These are phyloP conservation scores for Chrysoporthe cubensis DNA, from an alignment of 2,329 filamentous ascomycete species.

Conservation along the genomic window DNA sequence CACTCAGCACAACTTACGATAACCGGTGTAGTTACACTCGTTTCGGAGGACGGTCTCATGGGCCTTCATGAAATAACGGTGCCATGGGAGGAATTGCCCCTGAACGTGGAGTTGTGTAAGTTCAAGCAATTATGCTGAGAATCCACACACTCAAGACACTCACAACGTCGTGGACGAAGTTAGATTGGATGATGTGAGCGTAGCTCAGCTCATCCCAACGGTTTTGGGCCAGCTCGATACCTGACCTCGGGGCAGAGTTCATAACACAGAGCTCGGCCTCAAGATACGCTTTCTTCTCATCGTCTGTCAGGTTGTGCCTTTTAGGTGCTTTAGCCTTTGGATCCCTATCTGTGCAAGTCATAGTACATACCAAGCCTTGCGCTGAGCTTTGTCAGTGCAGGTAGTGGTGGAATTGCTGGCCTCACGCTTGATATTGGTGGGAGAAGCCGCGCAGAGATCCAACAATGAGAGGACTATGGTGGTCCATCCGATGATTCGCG, in stretches of 20 bases:
- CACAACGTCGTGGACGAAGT: constrained; percentile 38
- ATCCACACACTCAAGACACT: background rate
- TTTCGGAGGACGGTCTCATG: constrained; percentile 37
- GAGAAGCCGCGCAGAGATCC: background rate
- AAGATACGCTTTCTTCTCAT: constrained; percentile 38
- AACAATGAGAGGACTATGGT: background rate
- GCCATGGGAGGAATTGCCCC: constrained; percentile 42
- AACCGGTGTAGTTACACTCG: too few relatives aligned
- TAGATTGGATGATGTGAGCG: constrained; percentile 37
- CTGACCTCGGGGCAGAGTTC: constrained; percentile 32
- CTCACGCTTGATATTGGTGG: background rate
- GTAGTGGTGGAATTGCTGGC: background rate
- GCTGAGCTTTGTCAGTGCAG: constrained; percentile 17
- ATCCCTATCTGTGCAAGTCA: background rate
- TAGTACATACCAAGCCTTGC: constrained; percentile 16
- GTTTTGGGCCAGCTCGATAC: constrained; percentile 34
- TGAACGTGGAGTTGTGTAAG: background rate
- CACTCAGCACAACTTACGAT: too few relatives aligned
- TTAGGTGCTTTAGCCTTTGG: background rate
- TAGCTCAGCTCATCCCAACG: constrained; percentile 41
- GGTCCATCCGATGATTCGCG: background rate
- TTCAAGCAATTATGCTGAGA: background rate
- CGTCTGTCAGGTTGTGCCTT: constrained; percentile 17
- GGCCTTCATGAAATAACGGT: constrained; percentile 39
- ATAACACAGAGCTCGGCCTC: constrained; percentile 40